Base-by-base conservation (phyloP, 306 rosid species). In the Cucurbita argyrosperma region DNA sequence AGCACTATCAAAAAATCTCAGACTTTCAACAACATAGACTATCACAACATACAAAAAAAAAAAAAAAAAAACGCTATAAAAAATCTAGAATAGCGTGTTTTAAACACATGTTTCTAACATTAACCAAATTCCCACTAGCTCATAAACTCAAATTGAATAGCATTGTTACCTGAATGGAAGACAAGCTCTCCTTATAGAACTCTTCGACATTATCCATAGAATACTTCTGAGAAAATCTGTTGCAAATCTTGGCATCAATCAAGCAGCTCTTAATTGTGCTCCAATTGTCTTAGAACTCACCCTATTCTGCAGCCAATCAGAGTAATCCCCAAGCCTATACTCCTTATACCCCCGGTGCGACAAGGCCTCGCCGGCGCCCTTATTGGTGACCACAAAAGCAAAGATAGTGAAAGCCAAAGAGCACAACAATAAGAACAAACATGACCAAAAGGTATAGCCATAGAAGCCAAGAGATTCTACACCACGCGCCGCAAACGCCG, bases 321-420 rank as follows among this genome's bases (percentile, higher is more conserved):
- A 88, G 77, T 88, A 88, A 77, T 85, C 92, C 8, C 90, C 92
- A 15, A 88, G 89, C 65, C 67, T 79, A 19, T 88, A 88, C 76
- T 88, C 90, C 70, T 88, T 82, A 10, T 83, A 85, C 1, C 92
- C 92, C 15, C 55, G 77, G 0, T 30, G 6, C 0, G 88, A 82
- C n/a, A 85, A 3, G 0, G 11, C 81, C 26, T 82, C 46, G 1
- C 92, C 87, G 0, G 88, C 92, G 0, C 88, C 86, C 39, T 84
- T 84, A 60, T 88, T 85, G 21, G 88, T 85, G 0, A 88, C 81
- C 0, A 67, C 87, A 42, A 88, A 85, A 16, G 83, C 86, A 50
- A 88, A 85, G 55, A 88, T 78, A 30, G 90, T 85, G 84, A 88
- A 85, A 4, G 54, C 78, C 78, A 8, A 84, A 82, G 15, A 84